Conservation (phyloP, 331 rosid genomes). For the Acacia concinna region DNA sequence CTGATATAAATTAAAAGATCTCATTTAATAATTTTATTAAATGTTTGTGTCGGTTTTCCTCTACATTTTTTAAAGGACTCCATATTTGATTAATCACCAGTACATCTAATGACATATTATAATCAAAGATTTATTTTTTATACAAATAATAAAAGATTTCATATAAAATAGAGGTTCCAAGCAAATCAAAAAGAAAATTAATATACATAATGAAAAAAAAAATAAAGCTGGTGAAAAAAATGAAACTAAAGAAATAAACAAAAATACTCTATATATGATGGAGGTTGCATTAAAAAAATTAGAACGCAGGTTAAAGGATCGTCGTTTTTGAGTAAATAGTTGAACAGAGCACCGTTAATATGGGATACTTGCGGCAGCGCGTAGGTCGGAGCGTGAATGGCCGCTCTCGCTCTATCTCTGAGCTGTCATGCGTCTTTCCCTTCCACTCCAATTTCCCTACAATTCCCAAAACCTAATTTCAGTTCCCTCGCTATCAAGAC, state of each 20-base stretch:
- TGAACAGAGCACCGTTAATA: neutral
- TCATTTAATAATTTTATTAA: too few species aligned
- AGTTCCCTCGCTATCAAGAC: constrained; percentile 20
- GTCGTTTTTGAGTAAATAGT: neutral
- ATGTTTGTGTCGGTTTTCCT: too few species aligned
- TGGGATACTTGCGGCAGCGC: neutral
- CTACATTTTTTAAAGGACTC: too few species aligned
- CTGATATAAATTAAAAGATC: too few species aligned
- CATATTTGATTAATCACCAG: too few species aligned
- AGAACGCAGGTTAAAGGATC: neutral
- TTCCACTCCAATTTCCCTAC: neutral
- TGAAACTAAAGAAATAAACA: too few species aligned
- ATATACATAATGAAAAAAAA: too few species aligned
- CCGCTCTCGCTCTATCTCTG: constrained; percentile 26
- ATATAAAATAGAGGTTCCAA: neutral
- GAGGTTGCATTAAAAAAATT: neutral
- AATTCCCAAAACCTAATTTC: constrained; percentile 34
- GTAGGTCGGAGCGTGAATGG: constrained; percentile 36
- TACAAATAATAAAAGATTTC: too few species aligned
- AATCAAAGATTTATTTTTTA: too few species aligned
- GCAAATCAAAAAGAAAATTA: too few species aligned
- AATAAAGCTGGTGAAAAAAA: too few species aligned
- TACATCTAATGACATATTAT: too few species aligned
- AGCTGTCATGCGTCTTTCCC: constrained; percentile 4
- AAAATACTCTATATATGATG: neutral